phyloP scores from a whole-genome alignment of 495 filamentous ascomycete species.

The Sphaerosporella brunnea region DNA sequence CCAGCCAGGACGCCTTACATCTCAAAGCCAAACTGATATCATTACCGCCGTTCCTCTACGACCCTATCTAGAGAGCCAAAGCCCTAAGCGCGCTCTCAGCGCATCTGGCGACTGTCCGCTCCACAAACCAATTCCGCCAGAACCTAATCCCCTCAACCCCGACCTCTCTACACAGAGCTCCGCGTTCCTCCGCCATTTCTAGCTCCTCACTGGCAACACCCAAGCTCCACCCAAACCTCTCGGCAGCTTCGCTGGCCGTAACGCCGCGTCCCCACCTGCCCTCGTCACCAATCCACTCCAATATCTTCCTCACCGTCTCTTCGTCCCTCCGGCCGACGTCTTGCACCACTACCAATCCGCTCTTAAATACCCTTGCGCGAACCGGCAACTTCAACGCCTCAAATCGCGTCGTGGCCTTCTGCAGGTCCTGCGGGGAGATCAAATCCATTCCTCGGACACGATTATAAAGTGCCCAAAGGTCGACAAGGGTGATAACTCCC shows the following conservation, averaged over 20 bases:
- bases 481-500: slow-evolving; percentile 85
- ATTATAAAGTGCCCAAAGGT: slow-evolving; percentile 95
- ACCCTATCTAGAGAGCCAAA: too few relatives aligned
- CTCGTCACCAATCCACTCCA: slow-evolving; percentile 46
- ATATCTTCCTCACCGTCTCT: slow-evolving; percentile 59
- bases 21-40: too few relatives aligned
- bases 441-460: slow-evolving; percentile 89
- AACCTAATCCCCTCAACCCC: slow-evolving; percentile 65
- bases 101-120: too few relatives aligned
- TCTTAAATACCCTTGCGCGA: slow-evolving; percentile 71
- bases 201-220: slow-evolving; percentile 93
- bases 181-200: slow-evolving; percentile 87
- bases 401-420: slow-evolving; percentile 74
- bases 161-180: slow-evolving; percentile 66
- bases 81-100: too few relatives aligned
- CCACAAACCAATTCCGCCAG: slow-evolving; percentile 47
- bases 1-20: too few relatives aligned
- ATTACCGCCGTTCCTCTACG: too few relatives aligned
- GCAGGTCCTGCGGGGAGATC: slow-evolving; percentile 78
- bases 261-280: slow-evolving; percentile 51
- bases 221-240: slow-evolving; percentile 92
- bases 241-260: slow-evolving; percentile 75
- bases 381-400: slow-evolving; percentile 77
- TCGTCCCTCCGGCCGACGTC: slow-evolving; percentile 77
- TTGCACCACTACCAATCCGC: slow-evolving; percentile 82